Percentiles rank a stretch among this genome's conserved stretches.
phyloP scores from a whole-genome alignment of 441 rosid genomes.

The Raphanus hybrid region DNA sequence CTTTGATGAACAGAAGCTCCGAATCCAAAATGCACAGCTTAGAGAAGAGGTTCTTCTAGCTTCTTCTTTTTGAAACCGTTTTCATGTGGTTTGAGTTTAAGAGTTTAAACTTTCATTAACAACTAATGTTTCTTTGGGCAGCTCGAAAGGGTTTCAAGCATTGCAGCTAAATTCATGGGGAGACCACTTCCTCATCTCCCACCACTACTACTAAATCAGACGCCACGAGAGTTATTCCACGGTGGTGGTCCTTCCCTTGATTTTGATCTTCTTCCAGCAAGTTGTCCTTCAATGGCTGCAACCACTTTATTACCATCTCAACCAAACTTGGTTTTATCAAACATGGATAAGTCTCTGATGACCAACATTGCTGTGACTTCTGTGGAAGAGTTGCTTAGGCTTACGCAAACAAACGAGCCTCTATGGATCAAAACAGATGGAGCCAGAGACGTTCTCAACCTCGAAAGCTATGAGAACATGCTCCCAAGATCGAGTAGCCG shows the following conservation, averaged over 20 bases:
- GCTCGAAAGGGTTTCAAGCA: conserved; percentile 94
- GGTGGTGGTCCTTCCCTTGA: conserved; percentile 77
- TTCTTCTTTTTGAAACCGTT: too few species aligned
- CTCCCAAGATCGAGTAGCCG: conserved; percentile 65
- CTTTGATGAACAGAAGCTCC: conserved; percentile 80
- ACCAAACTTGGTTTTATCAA: conserved; percentile 58
- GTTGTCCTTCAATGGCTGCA: conserved; percentile 45
- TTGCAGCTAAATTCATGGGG: conserved; percentile 92
- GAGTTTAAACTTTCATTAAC: too few species aligned
- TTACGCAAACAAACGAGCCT: conserved; percentile 80
- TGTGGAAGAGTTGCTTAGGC: conserved; percentile 82
- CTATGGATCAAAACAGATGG: conserved; percentile 72
- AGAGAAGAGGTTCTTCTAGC: conserved; percentile 71
- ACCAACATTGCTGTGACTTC: conserved; percentile 73
- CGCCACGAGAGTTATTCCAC: conserved; percentile 74
- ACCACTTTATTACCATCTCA: conserved; percentile 34
- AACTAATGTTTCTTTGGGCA: conserved; percentile 18
- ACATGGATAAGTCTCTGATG: conserved; percentile 88
- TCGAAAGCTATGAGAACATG: conserved; percentile 62
- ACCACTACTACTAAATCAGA: conserved; percentile 58
- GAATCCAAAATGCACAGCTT: conserved; percentile 83
- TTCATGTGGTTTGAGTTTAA: too few species aligned
- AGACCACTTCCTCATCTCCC: conserved; percentile 89
- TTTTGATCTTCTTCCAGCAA: conserved; percentile 80
- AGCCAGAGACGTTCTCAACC: conserved; percentile 68